Conservation (phyloP, 352 stramenopile species). For the Blastocystis sp. region DNA sequence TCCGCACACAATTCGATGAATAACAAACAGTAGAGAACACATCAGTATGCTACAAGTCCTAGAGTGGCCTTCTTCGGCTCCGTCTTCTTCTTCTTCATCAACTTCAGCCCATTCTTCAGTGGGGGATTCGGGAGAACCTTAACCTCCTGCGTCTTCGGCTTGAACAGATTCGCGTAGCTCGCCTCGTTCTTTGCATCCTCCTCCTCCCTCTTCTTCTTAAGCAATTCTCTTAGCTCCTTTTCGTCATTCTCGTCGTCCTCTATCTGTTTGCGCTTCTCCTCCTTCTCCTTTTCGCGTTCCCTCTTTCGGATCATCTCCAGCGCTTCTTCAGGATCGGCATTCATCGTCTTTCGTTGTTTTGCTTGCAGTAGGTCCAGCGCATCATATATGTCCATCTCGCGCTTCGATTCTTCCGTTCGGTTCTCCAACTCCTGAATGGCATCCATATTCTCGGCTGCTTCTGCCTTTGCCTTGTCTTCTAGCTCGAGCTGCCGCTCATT, state of each 20-base stretch:
- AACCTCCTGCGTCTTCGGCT: neutral
- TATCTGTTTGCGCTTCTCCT: neutral
- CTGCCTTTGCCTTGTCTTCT: slow-evolving; percentile 76
- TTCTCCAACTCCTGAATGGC: slow-evolving; percentile 96
- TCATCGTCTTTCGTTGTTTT: slow-evolving; percentile 82
- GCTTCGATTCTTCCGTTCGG: slow-evolving; percentile 92
- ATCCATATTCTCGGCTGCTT: slow-evolving; percentile 89
- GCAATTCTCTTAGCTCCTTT: slow-evolving; percentile 5
- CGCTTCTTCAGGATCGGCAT: slow-evolving; percentile 69
- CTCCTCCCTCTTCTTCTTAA: slow-evolving; percentile 4
- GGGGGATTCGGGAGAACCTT: neutral
- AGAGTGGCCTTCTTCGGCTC: neutral
- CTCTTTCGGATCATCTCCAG: slow-evolving; percentile 39
- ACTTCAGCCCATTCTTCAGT: neutral
- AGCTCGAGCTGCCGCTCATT: slow-evolving; percentile 81
- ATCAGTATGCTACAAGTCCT: neutral
- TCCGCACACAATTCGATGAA: neutral
- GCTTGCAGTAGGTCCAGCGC: slow-evolving; percentile 95
- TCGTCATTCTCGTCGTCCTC: slow-evolving; percentile 32
- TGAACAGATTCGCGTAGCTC: slow-evolving; percentile 7
- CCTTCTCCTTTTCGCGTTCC: slow-evolving; percentile 69
- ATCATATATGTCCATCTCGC: slow-evolving; percentile 97
- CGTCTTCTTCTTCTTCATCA: slow-evolving; percentile 24
- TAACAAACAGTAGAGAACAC: neutral
- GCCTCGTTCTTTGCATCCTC: neutral